A percentile compares a stretch with the other conserved stretches of the same genome.
Evolutionary conservation across 176 grass and related monocot genomes (phyloP).

Genomic region (Rhynchospora tenuis): DNA sequence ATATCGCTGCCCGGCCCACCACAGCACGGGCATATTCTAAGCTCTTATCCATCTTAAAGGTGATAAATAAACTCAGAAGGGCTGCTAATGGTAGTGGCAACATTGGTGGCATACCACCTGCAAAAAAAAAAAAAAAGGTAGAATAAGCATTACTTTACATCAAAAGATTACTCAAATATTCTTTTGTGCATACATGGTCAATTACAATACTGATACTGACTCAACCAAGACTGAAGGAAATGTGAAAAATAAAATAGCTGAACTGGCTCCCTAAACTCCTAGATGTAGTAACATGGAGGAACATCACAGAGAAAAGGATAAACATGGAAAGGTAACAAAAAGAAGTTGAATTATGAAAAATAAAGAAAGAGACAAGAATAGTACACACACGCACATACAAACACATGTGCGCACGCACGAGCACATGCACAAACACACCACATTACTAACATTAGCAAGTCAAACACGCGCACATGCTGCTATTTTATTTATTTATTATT

Average conservation of each 20-base stretch:
- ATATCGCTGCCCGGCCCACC: constrained; percentile 36
- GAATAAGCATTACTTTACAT: neutral
- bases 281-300: too few species aligned
- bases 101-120: constrained; percentile 47
- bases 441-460: too few species aligned
- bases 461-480: too few species aligned
- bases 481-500: too few species aligned
- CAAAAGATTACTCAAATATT: neutral
- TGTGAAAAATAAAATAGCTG: neutral
- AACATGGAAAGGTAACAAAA: too few species aligned
- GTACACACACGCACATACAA: too few species aligned
- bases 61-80: constrained; percentile 60
- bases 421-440: too few species aligned
- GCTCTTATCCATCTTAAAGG: constrained; percentile 55
- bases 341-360: too few species aligned
- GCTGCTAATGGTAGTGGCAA: constrained; percentile 67
- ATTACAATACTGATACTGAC: neutral
- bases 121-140: neutral
- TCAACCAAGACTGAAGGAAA: neutral
- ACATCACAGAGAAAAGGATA: too few species aligned
- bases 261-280: too few species aligned
- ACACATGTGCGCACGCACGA: too few species aligned
- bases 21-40: constrained; percentile 38
- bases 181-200: neutral
- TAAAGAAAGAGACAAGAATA: too few species aligned